A percentile compares a stretch with the other conserved stretches of the same genome.
Evolutionary conservation across 352 stramenopile species (phyloP).

Genomic region (Phytophthora chlamydospora): DNA sequence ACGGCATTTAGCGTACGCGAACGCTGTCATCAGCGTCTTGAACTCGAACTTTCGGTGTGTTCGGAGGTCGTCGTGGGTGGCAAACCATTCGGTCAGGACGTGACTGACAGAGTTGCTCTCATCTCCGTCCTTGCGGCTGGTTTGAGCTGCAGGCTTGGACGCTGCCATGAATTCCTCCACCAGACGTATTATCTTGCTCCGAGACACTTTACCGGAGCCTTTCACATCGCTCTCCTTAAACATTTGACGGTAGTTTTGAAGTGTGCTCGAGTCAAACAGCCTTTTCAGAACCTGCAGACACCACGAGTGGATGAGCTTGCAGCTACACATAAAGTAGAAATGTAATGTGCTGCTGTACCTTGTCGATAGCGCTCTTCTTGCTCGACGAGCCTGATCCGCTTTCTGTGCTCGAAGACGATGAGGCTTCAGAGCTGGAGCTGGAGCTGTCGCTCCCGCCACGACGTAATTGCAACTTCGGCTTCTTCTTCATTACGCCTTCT

Average conservation of each 20-base stretch:
- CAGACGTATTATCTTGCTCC: conserved; percentile 44
- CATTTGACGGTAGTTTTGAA: conserved; percentile 39
- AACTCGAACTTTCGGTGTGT: conserved; percentile 60
- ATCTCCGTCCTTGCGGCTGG: neutral
- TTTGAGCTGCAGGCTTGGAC: neutral
- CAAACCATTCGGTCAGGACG: conserved; percentile 58
- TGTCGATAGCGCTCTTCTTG: conserved; percentile 20
- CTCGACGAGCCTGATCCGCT: conserved; percentile 15
- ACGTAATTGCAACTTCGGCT: conserved; percentile 45
- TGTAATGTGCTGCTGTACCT: conserved; percentile 14
- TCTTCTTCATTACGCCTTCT: conserved; percentile 51
- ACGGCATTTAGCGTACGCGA: conserved; percentile 52
- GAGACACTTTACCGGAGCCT: conserved; percentile 41
- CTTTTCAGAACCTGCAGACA: conserved; percentile 33
- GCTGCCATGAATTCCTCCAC: conserved; percentile 38
- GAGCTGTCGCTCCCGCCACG: conserved; percentile 27
- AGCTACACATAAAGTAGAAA: neutral
- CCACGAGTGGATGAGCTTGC: neutral
- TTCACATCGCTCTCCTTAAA: conserved; percentile 51
- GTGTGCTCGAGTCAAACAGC: conserved; percentile 45
- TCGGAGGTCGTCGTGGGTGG: conserved; percentile 51
- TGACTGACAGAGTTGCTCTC: conserved; percentile 10
- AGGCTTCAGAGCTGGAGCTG: conserved; percentile 30
- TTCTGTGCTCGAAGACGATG: conserved; percentile 27
- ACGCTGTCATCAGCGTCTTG: conserved; percentile 55